A percentile compares a stretch with the other conserved stretches of the same genome.
phyloP scores from a whole-genome alignment of 1,284 basidiomycete genomes.

The Leccinum pachyderme region DNA sequence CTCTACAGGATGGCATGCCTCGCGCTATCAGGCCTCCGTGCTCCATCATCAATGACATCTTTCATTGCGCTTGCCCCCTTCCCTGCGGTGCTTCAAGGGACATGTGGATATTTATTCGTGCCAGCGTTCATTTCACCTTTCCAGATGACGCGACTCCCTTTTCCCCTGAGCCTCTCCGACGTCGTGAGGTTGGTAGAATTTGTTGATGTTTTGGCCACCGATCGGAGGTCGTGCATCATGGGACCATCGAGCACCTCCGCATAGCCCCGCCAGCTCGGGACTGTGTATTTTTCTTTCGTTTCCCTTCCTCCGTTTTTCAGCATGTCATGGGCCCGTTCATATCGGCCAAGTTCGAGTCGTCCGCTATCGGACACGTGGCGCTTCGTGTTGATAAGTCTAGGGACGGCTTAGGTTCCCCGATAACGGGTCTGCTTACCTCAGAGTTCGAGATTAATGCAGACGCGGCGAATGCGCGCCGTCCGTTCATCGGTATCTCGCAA shows the following conservation, averaged over 20 bases:
- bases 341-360: neutral
- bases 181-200: neutral
- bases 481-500: neutral
- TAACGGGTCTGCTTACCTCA: neutral
- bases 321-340: neutral
- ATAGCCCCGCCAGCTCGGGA: neutral
- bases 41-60: neutral
- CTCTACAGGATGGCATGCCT: conserved; percentile 6
- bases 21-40: conserved; percentile 3
- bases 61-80: neutral
- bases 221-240: neutral
- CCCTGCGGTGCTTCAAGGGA: neutral
- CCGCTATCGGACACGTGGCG: conserved; percentile 1
- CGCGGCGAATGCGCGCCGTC: neutral
- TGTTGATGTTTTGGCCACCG: neutral
- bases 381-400: neutral
- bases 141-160: neutral
- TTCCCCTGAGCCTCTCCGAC: neutral
- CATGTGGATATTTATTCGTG: neutral
- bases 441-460: neutral
- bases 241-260: neutral
- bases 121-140: conserved; percentile 3
- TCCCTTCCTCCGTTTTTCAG: neutral
- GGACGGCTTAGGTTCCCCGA: neutral
- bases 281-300: neutral